Base-by-base conservation (phyloP, 129 eudicot genomes). In the Centaurea solstitialis region DNA sequence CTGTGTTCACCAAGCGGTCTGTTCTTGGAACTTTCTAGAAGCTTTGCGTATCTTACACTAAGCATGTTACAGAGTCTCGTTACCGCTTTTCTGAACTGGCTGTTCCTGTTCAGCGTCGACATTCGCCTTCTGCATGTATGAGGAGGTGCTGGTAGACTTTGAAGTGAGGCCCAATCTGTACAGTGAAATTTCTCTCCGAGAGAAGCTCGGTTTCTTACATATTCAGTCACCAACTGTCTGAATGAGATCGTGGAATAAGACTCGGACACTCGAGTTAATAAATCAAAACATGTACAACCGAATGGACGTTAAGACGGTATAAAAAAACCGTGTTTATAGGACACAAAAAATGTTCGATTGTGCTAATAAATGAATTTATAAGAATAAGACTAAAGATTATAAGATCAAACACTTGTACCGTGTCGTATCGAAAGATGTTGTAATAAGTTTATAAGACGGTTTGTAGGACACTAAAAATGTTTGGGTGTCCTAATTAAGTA, bases 191-290 rank as follows among this genome's bases (percentile, higher is more conserved):
- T 88, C 57, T 91, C 93, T 41, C 99, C 99, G 40, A 79, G 97
- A 77, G 82, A 81, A 75, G 90, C 98, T 64, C 99, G 96, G 84
- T 91, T 78, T 87, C 89, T 91, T 68, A 76, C 91, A 81, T 89
- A 95, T 78, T 81, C 91, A 35, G 89, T 89, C 85, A 95, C 85
- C 93, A 95, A 80, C 80, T 85, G 89, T 84, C 99, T 95, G 89
- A 73, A 38, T 76, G 30, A 76, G 21, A 76, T 43, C 69, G 77
- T 70, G 28, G 68, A 21, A 9, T 18, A 64, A 64, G 28, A 22
- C 30, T 9, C 68, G 26, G 68, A 1, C 9, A 15, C 62, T 43
- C 18, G 45, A 78, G 76, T 28, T 45, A n/a, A 70, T 79, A 39
- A 24, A 64, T 80, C 21, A 73, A 40, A 39, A 73, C 5, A 70